Base-by-base conservation (phyloP, 768 basidiomycete genomes). In the Leccinellum luteum region DNA sequence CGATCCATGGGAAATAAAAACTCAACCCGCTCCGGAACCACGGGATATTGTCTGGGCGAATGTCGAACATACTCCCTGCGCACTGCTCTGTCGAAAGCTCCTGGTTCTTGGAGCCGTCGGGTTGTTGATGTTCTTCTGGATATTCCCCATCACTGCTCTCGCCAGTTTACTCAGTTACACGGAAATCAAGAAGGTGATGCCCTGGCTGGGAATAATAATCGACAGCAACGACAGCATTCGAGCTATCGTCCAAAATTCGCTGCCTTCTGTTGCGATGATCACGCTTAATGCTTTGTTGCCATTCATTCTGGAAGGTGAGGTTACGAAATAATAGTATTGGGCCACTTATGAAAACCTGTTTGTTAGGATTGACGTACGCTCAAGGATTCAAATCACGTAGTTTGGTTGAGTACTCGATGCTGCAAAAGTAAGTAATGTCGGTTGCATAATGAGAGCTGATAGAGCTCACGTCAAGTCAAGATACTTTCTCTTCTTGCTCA, bases 21-120 rank as follows among this genome's bases (percentile, higher is more conserved):
- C 92, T 12, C 81, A 78, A 57, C 82, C 84, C 19, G 94, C 96
- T 0, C 96, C 96, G 0, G 95, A 98, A 69, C 95, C 96, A 10
- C 84, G 96, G 49, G 96, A 98, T 70, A 91, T 98, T 55, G 85
- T 98, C 19, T 99, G 97, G 97, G 79, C 86, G 30, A 94, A 94
- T 63, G 89, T 98, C 76, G 78, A 86, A 2, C 83, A 87, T 21
- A 82, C 91, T 0, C 75, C 77, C 1, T 67, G 79, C 15, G 75
- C 83, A 32, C 76, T 85, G 17, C 79, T 83, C 48, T 78, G 85
- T 4, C 86, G 97, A 28, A 85, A 92, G 44, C 56, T 86, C 32
- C 67, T 96, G 27, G 91, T 95, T 2, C 73, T 91, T 21, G 77
- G 72, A 14, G 78, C 85, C 30, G 89, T 94, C 74, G 79, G 74